phyloP scores from a whole-genome alignment of 805 yeast species.

The Torulaspora franciscae region DNA sequence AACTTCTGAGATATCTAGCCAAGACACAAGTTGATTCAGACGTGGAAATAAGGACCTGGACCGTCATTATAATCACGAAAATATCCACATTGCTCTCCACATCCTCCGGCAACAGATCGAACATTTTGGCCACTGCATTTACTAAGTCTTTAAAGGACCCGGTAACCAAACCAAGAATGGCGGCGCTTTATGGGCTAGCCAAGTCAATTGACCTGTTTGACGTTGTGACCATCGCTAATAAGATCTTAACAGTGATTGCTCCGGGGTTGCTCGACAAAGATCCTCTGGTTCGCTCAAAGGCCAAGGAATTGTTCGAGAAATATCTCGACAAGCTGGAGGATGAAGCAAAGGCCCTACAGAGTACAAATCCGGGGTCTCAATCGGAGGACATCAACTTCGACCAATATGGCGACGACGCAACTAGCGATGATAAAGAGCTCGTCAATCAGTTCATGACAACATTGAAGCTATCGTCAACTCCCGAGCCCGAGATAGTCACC shows the following conservation, averaged over 20 bases:
- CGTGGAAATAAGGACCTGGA: slow-evolving; percentile 31
- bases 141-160: slow-evolving; percentile 79
- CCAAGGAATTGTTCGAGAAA: slow-evolving; percentile 58
- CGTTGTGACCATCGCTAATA: slow-evolving; percentile 71
- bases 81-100: slow-evolving; percentile 30
- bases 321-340: slow-evolving; percentile 52
- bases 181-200: slow-evolving; percentile 71
- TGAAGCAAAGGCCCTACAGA: slow-evolving; percentile 37
- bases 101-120: slow-evolving; percentile 42
- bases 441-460: slow-evolving; percentile 24
- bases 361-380: slow-evolving; percentile 11
- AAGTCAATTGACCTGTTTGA: slow-evolving; percentile 60
- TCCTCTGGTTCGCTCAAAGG: slow-evolving; percentile 63
- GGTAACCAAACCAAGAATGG: slow-evolving; percentile 65
- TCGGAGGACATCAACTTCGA: slow-evolving; percentile 24
- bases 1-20: slow-evolving; percentile 72
- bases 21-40: slow-evolving; percentile 38
- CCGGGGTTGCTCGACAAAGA: slow-evolving; percentile 77
- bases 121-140: slow-evolving; percentile 82
- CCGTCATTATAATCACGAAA: slow-evolving; percentile 26
- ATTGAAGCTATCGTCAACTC: slow-evolving; percentile 14
- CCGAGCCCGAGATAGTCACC: neutral
- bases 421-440: slow-evolving; percentile 13
- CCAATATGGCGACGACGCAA: slow-evolving; percentile 13
- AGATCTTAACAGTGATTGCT: slow-evolving; percentile 77